A percentile compares a stretch with the other conserved stretches of the same genome.
Evolutionary conservation across 163 green algal species (phyloP).

Genomic region (Scenedesmus sp.): DNA sequence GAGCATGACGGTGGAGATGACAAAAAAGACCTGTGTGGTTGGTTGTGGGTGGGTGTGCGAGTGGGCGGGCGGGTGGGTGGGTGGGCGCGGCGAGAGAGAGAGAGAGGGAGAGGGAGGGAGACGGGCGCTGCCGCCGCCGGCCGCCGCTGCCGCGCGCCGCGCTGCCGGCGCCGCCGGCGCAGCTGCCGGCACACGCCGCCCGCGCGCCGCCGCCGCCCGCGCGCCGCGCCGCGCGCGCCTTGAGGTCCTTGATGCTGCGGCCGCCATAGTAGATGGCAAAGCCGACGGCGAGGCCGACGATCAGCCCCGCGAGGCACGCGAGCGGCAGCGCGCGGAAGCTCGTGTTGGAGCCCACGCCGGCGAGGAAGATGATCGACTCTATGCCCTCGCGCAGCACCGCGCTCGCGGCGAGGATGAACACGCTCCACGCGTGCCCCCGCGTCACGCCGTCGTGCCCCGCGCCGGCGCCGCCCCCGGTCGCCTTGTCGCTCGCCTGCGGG

Average conservation of each 20-base stretch:
- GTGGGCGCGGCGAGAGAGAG: no score
- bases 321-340: slow-evolving; percentile 56
- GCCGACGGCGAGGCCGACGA: slow-evolving; percentile 54
- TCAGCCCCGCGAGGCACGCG: slow-evolving; percentile 55
- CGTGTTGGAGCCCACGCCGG: slow-evolving; percentile 57
- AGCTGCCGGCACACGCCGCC: no score
- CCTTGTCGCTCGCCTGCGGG: slow-evolving; percentile 20
- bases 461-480: not conserved
- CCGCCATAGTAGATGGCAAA: slow-evolving; percentile 62
- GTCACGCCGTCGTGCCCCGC: not conserved
- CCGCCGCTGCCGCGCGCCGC: no score
- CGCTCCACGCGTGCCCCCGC: slow-evolving; percentile 35
- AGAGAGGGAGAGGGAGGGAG: no score
- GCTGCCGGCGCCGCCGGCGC: no score
- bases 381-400: slow-evolving; percentile 63
- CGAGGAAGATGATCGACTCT: slow-evolving; percentile 66
- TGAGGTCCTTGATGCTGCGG: slow-evolving; percentile 60
- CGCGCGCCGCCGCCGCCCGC: no score
- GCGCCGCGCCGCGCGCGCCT: no score
- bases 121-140: no score
- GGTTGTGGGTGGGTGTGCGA: no score
- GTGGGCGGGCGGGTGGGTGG: no score
- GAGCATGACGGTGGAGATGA: slow-evolving; percentile 57
- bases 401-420: slow-evolving; percentile 55
- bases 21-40: slow-evolving; percentile 65